Base-by-base conservation (phyloP, 2,329 filamentous ascomycete genomes). In the Fonsecaea erecta region DNA sequence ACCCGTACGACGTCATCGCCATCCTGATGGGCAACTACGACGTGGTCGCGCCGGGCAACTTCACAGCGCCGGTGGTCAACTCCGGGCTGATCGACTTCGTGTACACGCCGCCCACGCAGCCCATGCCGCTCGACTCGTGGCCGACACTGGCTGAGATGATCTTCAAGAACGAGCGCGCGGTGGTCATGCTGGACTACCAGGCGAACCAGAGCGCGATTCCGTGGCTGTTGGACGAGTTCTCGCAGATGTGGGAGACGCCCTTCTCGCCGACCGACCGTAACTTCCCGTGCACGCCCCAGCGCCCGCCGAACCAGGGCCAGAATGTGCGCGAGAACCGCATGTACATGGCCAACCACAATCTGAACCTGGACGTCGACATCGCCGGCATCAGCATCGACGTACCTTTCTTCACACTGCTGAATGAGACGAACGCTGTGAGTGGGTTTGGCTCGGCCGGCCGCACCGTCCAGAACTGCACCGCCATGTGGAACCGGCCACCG, bases 321-420 rank as follows among this genome's bases (percentile, higher is more conserved):
- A 77, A 83, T 1, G 82, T 85, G 7, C 84, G 85, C 0, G 80
- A 81, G 64, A 81, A 88, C 32, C 84, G 88, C 51, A 83, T 96
- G 77, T 96, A 93, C 75, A 84, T 97, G 74, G 85, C 90, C 73
- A 97, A 97, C 78, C 93, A 97, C 80, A 97, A 97, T 75, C 84
- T 97, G 64, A 97, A 97, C 76, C 84, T 89, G 65, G 84, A 93
- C 70, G 85, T 96, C 67, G 84, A 85, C 60, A 78, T 96, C 37
- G 85, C 88, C 1, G 86, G 86, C 32, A 75, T 84, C 16, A 80
- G 83, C 21, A 75, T 95, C 52, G 80, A 93, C 7, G 88, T 95
- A 12, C 92, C 92, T 0, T 90, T 91, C 63, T 86, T 87, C 0
- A 85, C 87, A 3, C 75, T 88, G 46, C 78, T 94, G 63, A 91